Percentiles rank a stretch among this genome's conserved stretches.
Evolutionary conservation across 2,329 filamentous ascomycete genomes (phyloP).

Genomic region (Ascosphaera apis): DNA sequence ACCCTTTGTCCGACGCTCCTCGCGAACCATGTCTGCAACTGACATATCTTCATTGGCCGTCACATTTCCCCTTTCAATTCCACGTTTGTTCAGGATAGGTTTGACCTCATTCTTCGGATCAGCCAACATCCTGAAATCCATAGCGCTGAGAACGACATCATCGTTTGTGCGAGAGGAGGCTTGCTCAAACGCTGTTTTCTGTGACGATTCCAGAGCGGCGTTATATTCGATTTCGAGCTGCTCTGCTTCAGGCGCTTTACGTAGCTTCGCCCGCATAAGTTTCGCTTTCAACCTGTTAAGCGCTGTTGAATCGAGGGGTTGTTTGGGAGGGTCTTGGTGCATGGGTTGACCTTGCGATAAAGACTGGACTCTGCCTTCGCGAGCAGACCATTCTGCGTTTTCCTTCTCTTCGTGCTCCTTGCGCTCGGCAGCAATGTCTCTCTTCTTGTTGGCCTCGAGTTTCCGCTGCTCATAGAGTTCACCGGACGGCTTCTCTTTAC

Average conservation of each 20-base stretch:
- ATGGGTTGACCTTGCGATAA: slow-evolving; percentile 34
- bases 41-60: slow-evolving; percentile 88
- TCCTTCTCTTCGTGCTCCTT: slow-evolving; percentile 9
- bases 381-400: slow-evolving; percentile 14
- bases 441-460: slow-evolving; percentile 30
- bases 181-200: background rate
- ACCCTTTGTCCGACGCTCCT: slow-evolving; percentile 67
- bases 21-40: slow-evolving; percentile 89
- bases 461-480: slow-evolving; percentile 63
- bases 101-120: slow-evolving; percentile 61
- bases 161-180: slow-evolving; percentile 37
- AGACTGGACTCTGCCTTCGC: slow-evolving; percentile 11
- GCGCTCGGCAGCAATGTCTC: slow-evolving; percentile 6
- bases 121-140: slow-evolving; percentile 75
- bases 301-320: slow-evolving; percentile 46
- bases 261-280: slow-evolving; percentile 87
- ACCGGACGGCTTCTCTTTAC: slow-evolving; percentile 68
- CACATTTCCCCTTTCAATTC: slow-evolving; percentile 61
- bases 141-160: slow-evolving; percentile 60
- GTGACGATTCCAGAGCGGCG: slow-evolving; percentile 33
- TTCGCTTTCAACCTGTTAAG: slow-evolving; percentile 80
- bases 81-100: slow-evolving; percentile 54
- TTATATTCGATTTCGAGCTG: slow-evolving; percentile 71
- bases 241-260: slow-evolving; percentile 48
- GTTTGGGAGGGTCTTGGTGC: slow-evolving; percentile 28